Base-by-base conservation (phyloP, 192 early-diverging fungal species). In the Coemansia sp. region DNA sequence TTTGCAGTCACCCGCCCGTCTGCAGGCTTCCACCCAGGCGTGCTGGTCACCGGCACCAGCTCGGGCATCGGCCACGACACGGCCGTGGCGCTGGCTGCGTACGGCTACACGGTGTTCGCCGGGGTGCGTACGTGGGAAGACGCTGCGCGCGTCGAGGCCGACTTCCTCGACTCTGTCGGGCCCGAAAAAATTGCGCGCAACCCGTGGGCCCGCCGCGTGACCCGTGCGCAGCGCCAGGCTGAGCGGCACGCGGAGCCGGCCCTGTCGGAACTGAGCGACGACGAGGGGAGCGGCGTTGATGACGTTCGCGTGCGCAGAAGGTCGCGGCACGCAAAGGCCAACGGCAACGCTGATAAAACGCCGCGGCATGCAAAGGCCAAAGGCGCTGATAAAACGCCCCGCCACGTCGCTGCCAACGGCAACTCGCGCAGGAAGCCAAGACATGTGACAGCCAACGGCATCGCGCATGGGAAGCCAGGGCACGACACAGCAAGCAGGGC, bases 21-120 rank as follows among this genome's bases (percentile, higher is more conserved):
- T 3, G 43, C 30, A 10, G 56, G 40, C 31, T 79, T 60, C 62
- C 72, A 75, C 43, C 81, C 81, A 2, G 81, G 69, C 4, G 67
- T 83, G 6, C 61, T 83, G 18, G 60, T 83, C 19, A 83, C 81
- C 29, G 81, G 81, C 19, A 80, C 77, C 19, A 77, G 73, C 62
- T 71, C 73, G 1, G 81, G 81, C 6, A 83, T 83, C 31, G 81
- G 81, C 35, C 77, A 71, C 56, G 81, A 83, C 57, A 57, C 70
- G 0, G 81, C 81, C 4, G 50, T 83, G 14, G 72, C 69, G 11
- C 63, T 83, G 35, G 81, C 81, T 3, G 46, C 67, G 29, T 35
- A 45, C 27, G 81, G 81, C 10, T 83, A 77, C 62, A 79, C 77
- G 0, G 81, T 83, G n/a, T 77, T 83, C 56, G 77, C 81, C 0